Evolutionary conservation across 768 basidiomycete species (phyloP).

Genomic region (Suillus weaverae): DNA sequence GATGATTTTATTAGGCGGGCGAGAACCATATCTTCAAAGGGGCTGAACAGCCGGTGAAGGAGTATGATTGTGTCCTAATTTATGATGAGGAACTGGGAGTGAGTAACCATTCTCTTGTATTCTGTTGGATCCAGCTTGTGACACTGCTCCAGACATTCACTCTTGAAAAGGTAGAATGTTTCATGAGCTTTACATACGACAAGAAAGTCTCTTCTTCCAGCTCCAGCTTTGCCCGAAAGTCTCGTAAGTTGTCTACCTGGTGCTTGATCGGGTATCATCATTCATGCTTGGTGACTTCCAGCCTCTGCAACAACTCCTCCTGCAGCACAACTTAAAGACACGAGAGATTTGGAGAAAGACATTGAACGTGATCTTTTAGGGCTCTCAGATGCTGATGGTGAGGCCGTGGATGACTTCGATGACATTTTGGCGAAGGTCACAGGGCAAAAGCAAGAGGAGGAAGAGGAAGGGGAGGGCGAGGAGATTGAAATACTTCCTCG

Average conservation of each 20-base stretch:
- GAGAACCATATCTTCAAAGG: slow-evolving; percentile 61
- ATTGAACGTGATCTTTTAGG: slow-evolving; percentile 27
- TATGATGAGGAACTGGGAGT: slow-evolving; percentile 77
- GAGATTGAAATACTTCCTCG: slow-evolving; percentile 21
- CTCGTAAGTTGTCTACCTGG: slow-evolving; percentile 21
- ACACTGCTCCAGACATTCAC: slow-evolving; percentile 55
- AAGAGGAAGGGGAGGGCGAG: slow-evolving; percentile 36
- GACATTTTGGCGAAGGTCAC: slow-evolving; percentile 36
- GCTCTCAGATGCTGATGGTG: slow-evolving; percentile 38
- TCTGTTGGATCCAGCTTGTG: slow-evolving; percentile 13
- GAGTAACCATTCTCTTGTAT: slow-evolving; percentile 24
- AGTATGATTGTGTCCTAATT: slow-evolving; percentile 75
- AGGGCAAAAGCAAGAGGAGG: slow-evolving; percentile 32
- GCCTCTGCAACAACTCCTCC: slow-evolving; percentile 20
- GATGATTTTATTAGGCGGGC: slow-evolving; percentile 37
- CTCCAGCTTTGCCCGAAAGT: slow-evolving; percentile 19
- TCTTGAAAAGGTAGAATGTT: slow-evolving; percentile 74
- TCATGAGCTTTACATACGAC: slow-evolving; percentile 54
- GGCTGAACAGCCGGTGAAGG: slow-evolving; percentile 56
- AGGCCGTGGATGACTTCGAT: slow-evolving; percentile 47
- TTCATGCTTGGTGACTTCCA: slow-evolving; percentile 12
- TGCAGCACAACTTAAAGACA: slow-evolving; percentile 31
- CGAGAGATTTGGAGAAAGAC: slow-evolving; percentile 29
- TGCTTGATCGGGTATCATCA: background rate
- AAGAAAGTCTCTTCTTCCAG: slow-evolving; percentile 38